Base-by-base conservation (phyloP, 1,284 basidiomycete genomes). In the Porodaedalea pini region DNA sequence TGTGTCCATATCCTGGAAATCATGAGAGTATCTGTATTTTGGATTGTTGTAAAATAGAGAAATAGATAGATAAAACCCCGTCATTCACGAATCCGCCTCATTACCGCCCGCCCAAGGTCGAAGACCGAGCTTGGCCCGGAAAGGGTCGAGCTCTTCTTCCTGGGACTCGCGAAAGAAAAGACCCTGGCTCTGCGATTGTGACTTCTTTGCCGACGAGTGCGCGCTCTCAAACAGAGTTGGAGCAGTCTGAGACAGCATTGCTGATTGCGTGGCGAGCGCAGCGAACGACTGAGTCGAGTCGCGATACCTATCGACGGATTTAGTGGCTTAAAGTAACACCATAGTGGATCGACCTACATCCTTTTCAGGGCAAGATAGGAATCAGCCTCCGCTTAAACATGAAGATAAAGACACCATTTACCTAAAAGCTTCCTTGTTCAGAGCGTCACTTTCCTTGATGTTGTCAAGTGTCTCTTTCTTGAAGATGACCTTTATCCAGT, bases 351-450 rank as follows among this genome's bases (percentile, higher is more conserved):
- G 31, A 41, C 47, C 8, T 48, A 48, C 36, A 36, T 50, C 37
- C 49, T 36, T 32, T 56, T n/a, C n/a, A n/a, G n/a, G 6, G 6
- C 2, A 21, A 31, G 25, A 45, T 11, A n/a, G 6, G 19, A 7
- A 44, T 44, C 41, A 44, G 41, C 11, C 37, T 39, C 37, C 41
- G 1, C 19, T 25, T 23, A 44, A 1, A 21, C 21, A 41, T 11
- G n/a, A 41, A 23, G 23, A 44, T 8, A 23, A 44, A 2, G 5
- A 8, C 11, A 21, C 10, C 23, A 79, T 86, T 62, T 49, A 90
- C 90, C 85, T 80, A 73, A 85, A 92, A 6, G 92, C 90, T 67
- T 94, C 91, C 68, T 84, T 89, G 69, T 95, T 94, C 60, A 83
- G 73, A 55, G 87, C 90, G 61, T 94, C 87, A 6, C 71, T 68